Percentiles rank a stretch among this genome's conserved stretches.
Evolutionary conservation across 768 basidiomycete genomes (phyloP).

Genomic region (Lentinula lateritia): DNA sequence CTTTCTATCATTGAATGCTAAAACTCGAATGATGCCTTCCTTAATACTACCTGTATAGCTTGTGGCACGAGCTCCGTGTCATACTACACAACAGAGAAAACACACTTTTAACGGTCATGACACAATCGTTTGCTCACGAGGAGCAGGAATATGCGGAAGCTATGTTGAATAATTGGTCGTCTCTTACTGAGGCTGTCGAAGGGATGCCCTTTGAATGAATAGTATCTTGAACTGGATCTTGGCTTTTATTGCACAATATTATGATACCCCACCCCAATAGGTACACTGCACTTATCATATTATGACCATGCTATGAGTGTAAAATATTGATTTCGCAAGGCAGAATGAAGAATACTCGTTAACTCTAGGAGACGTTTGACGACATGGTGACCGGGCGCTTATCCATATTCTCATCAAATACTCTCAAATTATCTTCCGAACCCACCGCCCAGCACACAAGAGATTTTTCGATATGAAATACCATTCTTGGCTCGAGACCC

Average conservation of each 20-base stretch:
- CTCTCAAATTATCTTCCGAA: too few species aligned
- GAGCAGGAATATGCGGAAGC: conserved; percentile 65
- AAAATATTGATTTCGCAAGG: too few species aligned
- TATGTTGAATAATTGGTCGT: conserved; percentile 68
- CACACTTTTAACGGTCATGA: conserved; percentile 66
- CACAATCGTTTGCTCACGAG: conserved; percentile 68
- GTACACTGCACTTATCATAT: neutral
- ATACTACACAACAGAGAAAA: conserved; percentile 91
- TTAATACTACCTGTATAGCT: conserved; percentile 36
- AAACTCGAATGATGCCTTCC: neutral
- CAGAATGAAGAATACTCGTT: neutral
- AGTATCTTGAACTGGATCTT: too few species aligned
- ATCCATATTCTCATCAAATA: too few species aligned
- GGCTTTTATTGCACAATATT: neutral
- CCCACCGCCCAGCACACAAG: too few species aligned
- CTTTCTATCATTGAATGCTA: neutral
- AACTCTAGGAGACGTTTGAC: neutral
- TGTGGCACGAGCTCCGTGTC: conserved; percentile 96
- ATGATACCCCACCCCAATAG: neutral
- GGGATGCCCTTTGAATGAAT: conserved; percentile 81
- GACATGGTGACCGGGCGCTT: too few species aligned
- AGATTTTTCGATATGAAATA: too few species aligned
- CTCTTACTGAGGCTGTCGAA: conserved; percentile 63
- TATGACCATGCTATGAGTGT: too few species aligned
- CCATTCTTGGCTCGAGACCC: too few species aligned